phyloP scores from a whole-genome alignment of 2,329 filamentous ascomycete genomes.

The Fusarium graminum region DNA sequence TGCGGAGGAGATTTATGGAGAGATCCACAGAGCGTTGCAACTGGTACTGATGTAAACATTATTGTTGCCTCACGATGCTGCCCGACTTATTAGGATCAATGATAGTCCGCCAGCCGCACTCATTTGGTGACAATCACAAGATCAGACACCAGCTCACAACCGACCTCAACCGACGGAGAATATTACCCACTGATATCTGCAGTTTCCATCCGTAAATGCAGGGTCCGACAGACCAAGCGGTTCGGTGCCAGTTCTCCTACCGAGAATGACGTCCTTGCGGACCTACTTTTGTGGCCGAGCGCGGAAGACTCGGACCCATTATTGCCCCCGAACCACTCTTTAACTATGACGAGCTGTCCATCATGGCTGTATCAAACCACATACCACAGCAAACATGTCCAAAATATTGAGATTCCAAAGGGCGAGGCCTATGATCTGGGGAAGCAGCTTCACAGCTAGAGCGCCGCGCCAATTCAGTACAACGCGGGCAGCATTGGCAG shows the following conservation, averaged over 20 bases:
- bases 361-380: slow-evolving; percentile 16
- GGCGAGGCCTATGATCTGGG: slow-evolving; percentile 37
- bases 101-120: neutral
- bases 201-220: neutral
- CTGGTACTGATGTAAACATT: no score
- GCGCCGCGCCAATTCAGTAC: slow-evolving; percentile 40
- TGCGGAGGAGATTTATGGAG: neutral
- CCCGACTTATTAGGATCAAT: neutral
- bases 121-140: neutral
- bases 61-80: no score
- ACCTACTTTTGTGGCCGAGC: slow-evolving; percentile 30
- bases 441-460: slow-evolving; percentile 39
- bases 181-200: neutral
- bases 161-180: neutral
- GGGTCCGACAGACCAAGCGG: slow-evolving; percentile 16
- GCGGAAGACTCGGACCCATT: slow-evolving; percentile 22
- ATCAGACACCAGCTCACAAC: neutral
- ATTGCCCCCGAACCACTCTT: slow-evolving; percentile 33
- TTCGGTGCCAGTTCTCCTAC: slow-evolving; percentile 36
- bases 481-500: slow-evolving; percentile 28
- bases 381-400: slow-evolving; percentile 30
- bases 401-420: slow-evolving; percentile 26
- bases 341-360: slow-evolving; percentile 38
- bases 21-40: neutral
- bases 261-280: slow-evolving; percentile 41